Percentiles rank a stretch among this genome's conserved stretches.
These are phyloP conservation scores for Fusarium sterilihyphosum DNA, from an alignment of 2,329 filamentous ascomycete species.

Conservation along the genomic window DNA sequence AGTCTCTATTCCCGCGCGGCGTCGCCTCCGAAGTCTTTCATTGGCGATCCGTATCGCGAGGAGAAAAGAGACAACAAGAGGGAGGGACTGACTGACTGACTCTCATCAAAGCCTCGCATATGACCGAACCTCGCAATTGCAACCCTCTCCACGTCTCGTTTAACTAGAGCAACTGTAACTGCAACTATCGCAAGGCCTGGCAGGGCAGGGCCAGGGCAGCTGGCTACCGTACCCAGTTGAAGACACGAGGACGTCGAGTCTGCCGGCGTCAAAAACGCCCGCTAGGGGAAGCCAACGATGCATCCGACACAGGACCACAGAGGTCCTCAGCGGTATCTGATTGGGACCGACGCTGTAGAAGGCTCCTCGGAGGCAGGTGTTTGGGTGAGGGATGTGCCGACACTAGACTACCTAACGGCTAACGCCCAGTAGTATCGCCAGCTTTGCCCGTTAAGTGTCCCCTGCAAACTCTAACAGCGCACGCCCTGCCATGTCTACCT, in stretches of 20 bases:
- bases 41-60: background rate
- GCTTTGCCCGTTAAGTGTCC: background rate
- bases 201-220: background rate
- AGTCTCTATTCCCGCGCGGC: conserved; percentile 7
- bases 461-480: conserved; percentile 14
- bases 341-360: background rate
- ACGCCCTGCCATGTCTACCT: background rate
- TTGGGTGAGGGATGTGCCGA: conserved; percentile 25
- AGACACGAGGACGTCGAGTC: background rate
- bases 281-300: conserved; percentile 28
- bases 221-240: background rate
- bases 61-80: conserved; percentile 28
- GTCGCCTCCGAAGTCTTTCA: background rate
- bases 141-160: conserved; percentile 2
- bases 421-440: background rate
- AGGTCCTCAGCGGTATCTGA: conserved; percentile 12
- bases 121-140: conserved; percentile 2
- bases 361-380: conserved; percentile 7
- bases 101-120: background rate
- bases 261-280: conserved; percentile 7
- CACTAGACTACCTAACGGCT: background rate
- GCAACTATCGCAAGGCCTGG: background rate
- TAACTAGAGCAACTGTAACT: background rate
- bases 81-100: background rate
- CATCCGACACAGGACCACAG: conserved; percentile 20